These are phyloP conservation scores for Rhododendron henanense DNA, from an alignment of 148 eudicot species.

Conservation along the genomic window DNA sequence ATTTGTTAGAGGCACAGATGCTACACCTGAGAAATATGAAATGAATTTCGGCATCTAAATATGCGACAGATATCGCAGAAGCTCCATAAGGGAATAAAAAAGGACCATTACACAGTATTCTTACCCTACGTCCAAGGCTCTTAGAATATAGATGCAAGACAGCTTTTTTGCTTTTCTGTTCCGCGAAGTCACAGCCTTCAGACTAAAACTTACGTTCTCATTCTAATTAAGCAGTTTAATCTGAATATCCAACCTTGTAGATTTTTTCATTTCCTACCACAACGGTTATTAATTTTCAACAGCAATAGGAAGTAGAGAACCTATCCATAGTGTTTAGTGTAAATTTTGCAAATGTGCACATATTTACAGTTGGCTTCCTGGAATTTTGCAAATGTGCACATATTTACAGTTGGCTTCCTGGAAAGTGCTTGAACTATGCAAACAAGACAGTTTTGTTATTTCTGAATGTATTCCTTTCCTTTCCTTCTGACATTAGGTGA, in stretches of 20 bases:
- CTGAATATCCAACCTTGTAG: background rate
- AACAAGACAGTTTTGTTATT: background rate
- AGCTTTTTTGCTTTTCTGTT: background rate
- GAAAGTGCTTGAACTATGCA: background rate
- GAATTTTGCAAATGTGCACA: background rate
- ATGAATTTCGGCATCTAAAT: background rate
- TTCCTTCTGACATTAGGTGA: background rate
- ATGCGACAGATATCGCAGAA: background rate
- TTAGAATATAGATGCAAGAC: background rate
- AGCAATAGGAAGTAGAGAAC: background rate
- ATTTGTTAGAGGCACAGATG: background rate
- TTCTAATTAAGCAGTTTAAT: background rate
- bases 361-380: background rate
- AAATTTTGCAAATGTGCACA: background rate
- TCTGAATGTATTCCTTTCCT: background rate
- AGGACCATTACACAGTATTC: background rate
- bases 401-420: background rate
- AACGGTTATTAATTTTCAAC: background rate
- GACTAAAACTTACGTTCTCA: background rate
- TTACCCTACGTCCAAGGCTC: background rate
- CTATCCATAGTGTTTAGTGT: background rate
- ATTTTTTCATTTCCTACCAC: background rate
- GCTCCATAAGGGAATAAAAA: background rate
- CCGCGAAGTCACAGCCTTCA: background rate
- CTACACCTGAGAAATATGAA: background rate